A percentile compares a stretch with the other conserved stretches of the same genome.
These are phyloP conservation scores for Gossypium arboreum DNA, from an alignment of 345 rosid genomes.

Conservation along the genomic window DNA sequence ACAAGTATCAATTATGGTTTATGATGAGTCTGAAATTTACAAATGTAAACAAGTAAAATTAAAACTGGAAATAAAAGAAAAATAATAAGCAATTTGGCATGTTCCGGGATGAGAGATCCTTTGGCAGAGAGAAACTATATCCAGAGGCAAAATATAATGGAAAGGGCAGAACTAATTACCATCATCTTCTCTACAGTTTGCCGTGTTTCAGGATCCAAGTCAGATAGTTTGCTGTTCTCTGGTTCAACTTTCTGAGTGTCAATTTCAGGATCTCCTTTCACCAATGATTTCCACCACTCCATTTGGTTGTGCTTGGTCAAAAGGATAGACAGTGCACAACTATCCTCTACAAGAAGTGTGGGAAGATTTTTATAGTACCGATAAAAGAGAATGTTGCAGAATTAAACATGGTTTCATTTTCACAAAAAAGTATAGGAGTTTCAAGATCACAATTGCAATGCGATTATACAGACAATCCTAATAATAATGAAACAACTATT, in stretches of 20 bases:
- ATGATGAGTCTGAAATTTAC: not conserved
- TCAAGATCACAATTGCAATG: not conserved
- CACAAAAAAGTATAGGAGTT: not conserved
- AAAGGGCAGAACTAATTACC: conserved; percentile 37
- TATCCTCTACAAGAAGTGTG: conserved; percentile 53
- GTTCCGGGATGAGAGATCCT: not conserved
- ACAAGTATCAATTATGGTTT: not conserved
- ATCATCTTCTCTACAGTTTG: conserved; percentile 86
- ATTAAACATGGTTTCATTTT: not conserved
- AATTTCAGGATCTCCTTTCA: conserved; percentile 80
- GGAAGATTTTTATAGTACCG: not conserved
- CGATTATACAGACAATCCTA: not conserved
- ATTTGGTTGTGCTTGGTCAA: conserved; percentile 86
- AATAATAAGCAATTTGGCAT: not conserved
- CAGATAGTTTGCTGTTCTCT: conserved; percentile 76
- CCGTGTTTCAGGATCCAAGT: conserved; percentile 80
- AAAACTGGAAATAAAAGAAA: not conserved
- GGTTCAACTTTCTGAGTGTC: conserved; percentile 96
- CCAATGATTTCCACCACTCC: conserved; percentile 90
- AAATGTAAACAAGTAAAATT: not conserved
- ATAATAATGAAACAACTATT: not conserved
- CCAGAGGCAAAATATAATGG: not conserved
- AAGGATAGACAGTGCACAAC: conserved; percentile 56
- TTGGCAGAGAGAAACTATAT: not conserved
- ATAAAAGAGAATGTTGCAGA: not conserved